Evolutionary conservation across 2,329 filamentous ascomycete species (phyloP).

Genomic region (Polychaeton citri): DNA sequence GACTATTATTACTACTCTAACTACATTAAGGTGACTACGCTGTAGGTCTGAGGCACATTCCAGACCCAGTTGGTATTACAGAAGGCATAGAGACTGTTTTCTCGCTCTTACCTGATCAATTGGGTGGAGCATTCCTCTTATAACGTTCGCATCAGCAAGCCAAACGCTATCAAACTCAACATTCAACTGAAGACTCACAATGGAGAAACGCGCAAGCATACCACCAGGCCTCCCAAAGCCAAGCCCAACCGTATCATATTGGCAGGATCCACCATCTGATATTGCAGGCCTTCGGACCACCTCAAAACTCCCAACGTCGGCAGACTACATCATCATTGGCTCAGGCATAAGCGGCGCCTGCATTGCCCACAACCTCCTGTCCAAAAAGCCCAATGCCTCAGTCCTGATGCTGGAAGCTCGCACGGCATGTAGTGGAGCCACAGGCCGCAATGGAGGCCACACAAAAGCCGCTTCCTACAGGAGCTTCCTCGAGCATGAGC

Average conservation of each 20-base stretch:
- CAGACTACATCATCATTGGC: slow-evolving; percentile 26
- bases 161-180: no score
- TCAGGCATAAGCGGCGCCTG: slow-evolving; percentile 26
- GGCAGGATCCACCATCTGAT: slow-evolving; percentile 25
- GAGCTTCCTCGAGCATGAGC: slow-evolving; percentile 36
- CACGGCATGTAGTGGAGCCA: slow-evolving; percentile 25
- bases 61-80: no score
- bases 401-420: slow-evolving; percentile 28
- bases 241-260: slow-evolving; percentile 27
- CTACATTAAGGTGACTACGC: no score
- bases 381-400: slow-evolving; percentile 6
- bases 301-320: slow-evolving; percentile 10
- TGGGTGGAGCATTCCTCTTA: no score
- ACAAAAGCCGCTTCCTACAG: slow-evolving; percentile 39
- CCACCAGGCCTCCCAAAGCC: slow-evolving; percentile 15
- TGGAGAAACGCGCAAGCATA: slow-evolving; percentile 3
- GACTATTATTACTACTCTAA: no score
- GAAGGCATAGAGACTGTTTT: no score
- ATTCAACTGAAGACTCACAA: no score
- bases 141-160: no score
- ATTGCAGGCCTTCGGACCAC: slow-evolving; percentile 21
- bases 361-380: slow-evolving; percentile 24
- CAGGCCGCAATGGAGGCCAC: slow-evolving; percentile 33
- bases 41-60: no score
- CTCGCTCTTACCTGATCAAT: no score